These are phyloP conservation scores for Blastocrithidia nonstop DNA, from an alignment of 208 protist genomes.

Conservation along the genomic window DNA sequence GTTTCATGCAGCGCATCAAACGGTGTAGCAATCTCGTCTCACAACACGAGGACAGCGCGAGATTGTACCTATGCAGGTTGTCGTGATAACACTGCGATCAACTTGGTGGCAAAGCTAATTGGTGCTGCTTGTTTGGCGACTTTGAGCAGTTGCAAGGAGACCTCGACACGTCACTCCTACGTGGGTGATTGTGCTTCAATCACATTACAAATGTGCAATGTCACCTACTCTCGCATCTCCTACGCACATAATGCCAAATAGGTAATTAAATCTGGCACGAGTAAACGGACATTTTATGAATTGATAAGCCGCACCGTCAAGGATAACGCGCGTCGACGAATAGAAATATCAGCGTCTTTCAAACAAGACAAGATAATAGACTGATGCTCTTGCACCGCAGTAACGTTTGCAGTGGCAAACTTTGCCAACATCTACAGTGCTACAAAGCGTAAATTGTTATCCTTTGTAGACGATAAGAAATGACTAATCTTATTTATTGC, in stretches of 20 bases:
- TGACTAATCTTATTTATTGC: slow-evolving; percentile 97
- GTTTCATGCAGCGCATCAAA: slow-evolving; percentile 64
- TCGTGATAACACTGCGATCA: slow-evolving; percentile 83
- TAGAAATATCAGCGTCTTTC: slow-evolving; percentile 93
- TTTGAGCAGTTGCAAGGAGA: slow-evolving; percentile 86
- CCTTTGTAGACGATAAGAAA: slow-evolving; percentile 90
- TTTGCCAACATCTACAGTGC: slow-evolving; percentile 89
- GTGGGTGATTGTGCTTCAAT: slow-evolving; percentile 88
- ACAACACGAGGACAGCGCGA: slow-evolving; percentile 79
- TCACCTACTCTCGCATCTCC: slow-evolving; percentile 91
- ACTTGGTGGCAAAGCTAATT: slow-evolving; percentile 44
- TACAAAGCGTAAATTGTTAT: slow-evolving; percentile 99
- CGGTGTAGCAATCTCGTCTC: slow-evolving; percentile 60
- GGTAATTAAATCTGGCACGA: slow-evolving; percentile 90
- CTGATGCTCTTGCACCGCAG: slow-evolving; percentile 88
- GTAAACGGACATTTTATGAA: slow-evolving; percentile 79
- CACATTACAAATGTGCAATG: slow-evolving; percentile 82
- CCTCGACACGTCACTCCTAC: slow-evolving; percentile 94
- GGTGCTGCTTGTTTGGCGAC: slow-evolving; percentile 52
- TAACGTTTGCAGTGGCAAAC: slow-evolving; percentile 79
- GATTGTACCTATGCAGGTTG: slow-evolving; percentile 77
- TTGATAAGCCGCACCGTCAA: slow-evolving; percentile 95
- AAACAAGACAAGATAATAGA: slow-evolving; percentile 93
- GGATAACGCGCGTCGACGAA: slow-evolving; percentile 92
- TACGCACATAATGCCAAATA: slow-evolving; percentile 87